Evolutionary conservation across 345 rosid genomes (phyloP).

Genomic region (Rhodamnia argentea): DNA sequence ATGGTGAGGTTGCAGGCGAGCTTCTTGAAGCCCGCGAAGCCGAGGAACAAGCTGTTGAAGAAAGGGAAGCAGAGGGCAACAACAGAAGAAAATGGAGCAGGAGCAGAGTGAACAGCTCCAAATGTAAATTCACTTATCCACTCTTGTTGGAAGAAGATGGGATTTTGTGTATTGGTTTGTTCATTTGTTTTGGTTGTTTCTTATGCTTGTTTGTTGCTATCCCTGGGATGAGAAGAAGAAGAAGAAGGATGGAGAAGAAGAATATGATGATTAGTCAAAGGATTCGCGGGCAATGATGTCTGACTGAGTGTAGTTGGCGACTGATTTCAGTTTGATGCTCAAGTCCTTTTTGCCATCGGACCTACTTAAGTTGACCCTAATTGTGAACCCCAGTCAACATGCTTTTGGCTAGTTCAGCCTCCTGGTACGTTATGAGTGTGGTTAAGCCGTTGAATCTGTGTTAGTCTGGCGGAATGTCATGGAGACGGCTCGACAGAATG

Average conservation of each 20-base stretch:
- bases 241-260: not conserved
- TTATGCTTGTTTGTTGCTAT: not conserved
- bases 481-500: not conserved
- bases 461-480: not conserved
- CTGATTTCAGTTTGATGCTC: not conserved
- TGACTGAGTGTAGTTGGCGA: not conserved
- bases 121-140: not conserved
- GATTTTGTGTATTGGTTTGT: not conserved
- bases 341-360: not conserved
- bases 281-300: not conserved
- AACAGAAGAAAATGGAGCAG: not conserved
- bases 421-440: not conserved
- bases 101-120: not conserved
- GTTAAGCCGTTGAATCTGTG: not conserved
- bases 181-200: not conserved
- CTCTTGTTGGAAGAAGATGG: not conserved
- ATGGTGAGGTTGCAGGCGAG: conserved; percentile 69
- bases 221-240: not conserved
- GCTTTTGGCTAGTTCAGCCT: not conserved
- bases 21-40: conserved; percentile 60
- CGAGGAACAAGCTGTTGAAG: conserved; percentile 52
- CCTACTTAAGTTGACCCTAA: fast-evolving
- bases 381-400: not conserved
- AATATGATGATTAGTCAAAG: not conserved
- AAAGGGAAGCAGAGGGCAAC: not conserved